Percentiles rank a stretch among this genome's conserved stretches.
These are phyloP conservation scores for Brettanomyces naardenensis DNA, from an alignment of 805 yeast genomes.

Conservation along the genomic window DNA sequence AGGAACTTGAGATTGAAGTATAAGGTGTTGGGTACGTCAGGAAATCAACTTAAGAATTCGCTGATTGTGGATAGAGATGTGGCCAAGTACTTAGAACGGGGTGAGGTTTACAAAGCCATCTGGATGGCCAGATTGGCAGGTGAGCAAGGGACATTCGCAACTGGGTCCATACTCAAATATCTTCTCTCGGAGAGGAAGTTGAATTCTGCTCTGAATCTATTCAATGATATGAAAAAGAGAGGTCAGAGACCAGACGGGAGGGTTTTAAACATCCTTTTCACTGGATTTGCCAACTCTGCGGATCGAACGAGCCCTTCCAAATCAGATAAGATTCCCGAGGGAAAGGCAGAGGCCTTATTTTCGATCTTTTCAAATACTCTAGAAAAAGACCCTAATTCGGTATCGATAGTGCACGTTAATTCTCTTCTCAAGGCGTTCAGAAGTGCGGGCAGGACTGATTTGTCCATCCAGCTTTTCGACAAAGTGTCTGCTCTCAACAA, in stretches of 20 bases:
- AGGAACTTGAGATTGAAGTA: conserved; percentile 38
- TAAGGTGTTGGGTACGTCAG: conserved; percentile 51
- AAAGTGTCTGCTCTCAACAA: conserved; percentile 13
- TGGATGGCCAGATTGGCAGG: conserved; percentile 19
- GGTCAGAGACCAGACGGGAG: conserved; percentile 44
- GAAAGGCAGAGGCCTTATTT: conserved; percentile 27
- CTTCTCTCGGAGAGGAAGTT: conserved; percentile 34
- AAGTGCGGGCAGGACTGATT: conserved; percentile 30
- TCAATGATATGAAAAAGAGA: conserved; percentile 55
- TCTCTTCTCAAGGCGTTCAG: conserved; percentile 38
- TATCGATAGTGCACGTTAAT: conserved; percentile 36
- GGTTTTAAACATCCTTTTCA: conserved; percentile 37
- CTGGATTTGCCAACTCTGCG: conserved; percentile 29
- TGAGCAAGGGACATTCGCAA: conserved; percentile 45
- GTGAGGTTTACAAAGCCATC: conserved; percentile 43
- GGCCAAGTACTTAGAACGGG: conserved; percentile 39
- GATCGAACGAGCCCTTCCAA: conserved; percentile 5
- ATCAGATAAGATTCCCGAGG: conserved; percentile 20
- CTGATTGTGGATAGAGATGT: conserved; percentile 47
- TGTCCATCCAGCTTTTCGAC: conserved; percentile 33
- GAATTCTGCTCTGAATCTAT: conserved; percentile 41
- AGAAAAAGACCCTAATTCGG: conserved; percentile 16
- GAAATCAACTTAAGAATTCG: conserved; percentile 51
- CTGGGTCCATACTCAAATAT: conserved; percentile 54
- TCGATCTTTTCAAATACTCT: conserved; percentile 26